Conservation (phyloP, 129 eudicot species). For the Daucus carota region DH1_v3.0 NC_030383.2:3210001-3210500, state of each 20-base stretch:
- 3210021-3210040: neutral
- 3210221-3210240: neutral
- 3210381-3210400: neutral
- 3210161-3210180: constrained; percentile 36
- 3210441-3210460: neutral
- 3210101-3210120: constrained; percentile 56
- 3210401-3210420: neutral
- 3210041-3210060: constrained; percentile 28
- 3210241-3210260: neutral
- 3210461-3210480: no score
- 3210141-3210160: constrained; percentile 22
- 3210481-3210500: neutral
- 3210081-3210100: constrained; percentile 32
- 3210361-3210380: constrained; percentile 13
- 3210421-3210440: neutral
- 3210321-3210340: constrained; percentile 4
- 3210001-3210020: neutral
- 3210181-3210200: neutral
- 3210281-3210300: constrained; percentile 17
- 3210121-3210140: constrained; percentile 55
- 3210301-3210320: constrained; percentile 24
- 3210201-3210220: neutral
- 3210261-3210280: neutral
- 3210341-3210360: constrained; percentile 19
- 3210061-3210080: constrained; percentile 34